phyloP scores from a whole-genome alignment of 768 basidiomycete species.

The Calvatia gigantea region DNA sequence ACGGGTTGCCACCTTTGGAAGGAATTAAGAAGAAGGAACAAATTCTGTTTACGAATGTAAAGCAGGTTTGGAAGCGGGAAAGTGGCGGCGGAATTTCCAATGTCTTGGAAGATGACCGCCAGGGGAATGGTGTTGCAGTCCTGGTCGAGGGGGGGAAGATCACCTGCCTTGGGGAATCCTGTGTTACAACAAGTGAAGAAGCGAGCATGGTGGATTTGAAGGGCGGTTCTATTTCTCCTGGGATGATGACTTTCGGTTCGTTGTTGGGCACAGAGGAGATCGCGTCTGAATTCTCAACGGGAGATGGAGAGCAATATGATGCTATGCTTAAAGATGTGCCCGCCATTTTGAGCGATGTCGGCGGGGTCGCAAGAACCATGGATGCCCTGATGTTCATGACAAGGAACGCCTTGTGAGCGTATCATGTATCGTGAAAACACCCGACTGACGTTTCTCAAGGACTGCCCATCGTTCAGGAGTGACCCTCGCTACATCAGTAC shows the following conservation, averaged over 20 bases:
- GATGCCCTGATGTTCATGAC: slow-evolving; percentile 74
- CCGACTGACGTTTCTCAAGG: slow-evolving; percentile 28
- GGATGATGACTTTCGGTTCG: slow-evolving; percentile 65
- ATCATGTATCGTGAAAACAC: not conserved
- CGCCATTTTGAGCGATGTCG: slow-evolving; percentile 42
- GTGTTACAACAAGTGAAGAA: slow-evolving; percentile 21
- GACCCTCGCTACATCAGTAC: slow-evolving; percentile 51
- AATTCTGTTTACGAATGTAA: slow-evolving; percentile 67
- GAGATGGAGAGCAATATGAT: slow-evolving; percentile 57
- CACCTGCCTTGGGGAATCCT: slow-evolving; percentile 42
- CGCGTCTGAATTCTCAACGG: slow-evolving; percentile 61
- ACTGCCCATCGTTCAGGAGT: slow-evolving; percentile 67
- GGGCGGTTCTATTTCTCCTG: slow-evolving; percentile 67
- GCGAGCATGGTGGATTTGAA: slow-evolving; percentile 52
- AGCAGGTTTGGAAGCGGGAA: slow-evolving; percentile 38
- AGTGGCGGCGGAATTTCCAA: slow-evolving; percentile 28
- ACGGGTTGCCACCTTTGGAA: slow-evolving; percentile 66
- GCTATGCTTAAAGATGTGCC: slow-evolving; percentile 44
- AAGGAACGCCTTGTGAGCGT: slow-evolving; percentile 66
- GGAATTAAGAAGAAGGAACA: slow-evolving; percentile 29
- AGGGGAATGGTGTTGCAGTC: slow-evolving; percentile 27
- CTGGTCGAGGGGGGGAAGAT: slow-evolving; percentile 50
- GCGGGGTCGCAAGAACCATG: slow-evolving; percentile 58
- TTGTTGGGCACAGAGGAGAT: slow-evolving; percentile 78
- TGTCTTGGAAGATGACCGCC: slow-evolving; percentile 16